Evolutionary conservation across 257 asterid species (phyloP).

Genomic region (Ligustrum vulgare): DNA sequence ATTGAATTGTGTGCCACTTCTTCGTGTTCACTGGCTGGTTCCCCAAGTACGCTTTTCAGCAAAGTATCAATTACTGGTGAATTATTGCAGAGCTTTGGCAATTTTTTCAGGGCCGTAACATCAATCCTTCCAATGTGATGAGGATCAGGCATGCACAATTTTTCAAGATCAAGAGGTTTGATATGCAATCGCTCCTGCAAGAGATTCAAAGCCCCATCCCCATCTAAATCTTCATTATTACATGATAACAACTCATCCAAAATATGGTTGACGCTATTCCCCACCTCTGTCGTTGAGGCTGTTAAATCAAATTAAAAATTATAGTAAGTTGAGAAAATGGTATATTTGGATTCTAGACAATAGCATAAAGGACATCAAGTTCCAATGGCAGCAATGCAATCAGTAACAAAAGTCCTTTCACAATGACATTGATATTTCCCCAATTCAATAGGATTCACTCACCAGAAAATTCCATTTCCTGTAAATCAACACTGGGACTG

Average conservation of each 20-base stretch:
- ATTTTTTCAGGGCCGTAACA: constrained; percentile 39
- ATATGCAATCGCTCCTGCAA: constrained; percentile 71
- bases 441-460: constrained; percentile 31
- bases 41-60: constrained; percentile 41
- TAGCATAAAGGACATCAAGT: not conserved
- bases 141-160: constrained; percentile 40
- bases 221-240: constrained; percentile 58
- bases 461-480: constrained; percentile 59
- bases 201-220: constrained; percentile 51
- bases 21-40: constrained; percentile 29
- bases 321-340: constrained; percentile 21
- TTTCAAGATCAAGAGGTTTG: constrained; percentile 58
- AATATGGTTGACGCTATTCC: constrained; percentile 27
- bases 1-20: constrained; percentile 28
- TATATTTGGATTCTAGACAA: constrained; percentile 5
- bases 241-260: constrained; percentile 58
- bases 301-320: constrained; percentile 28
- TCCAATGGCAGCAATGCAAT: constrained; percentile 2
- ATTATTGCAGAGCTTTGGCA: constrained; percentile 41
- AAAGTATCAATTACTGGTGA: constrained; percentile 37
- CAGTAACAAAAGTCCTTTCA: constrained; percentile 9
- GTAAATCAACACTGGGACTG: constrained; percentile 35
- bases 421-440: constrained; percentile 15
- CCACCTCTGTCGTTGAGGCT: constrained; percentile 45
- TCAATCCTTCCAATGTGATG: constrained; percentile 44